Conservation (phyloP, 148 eudicot genomes). For the Diospyros kaki region DNA sequence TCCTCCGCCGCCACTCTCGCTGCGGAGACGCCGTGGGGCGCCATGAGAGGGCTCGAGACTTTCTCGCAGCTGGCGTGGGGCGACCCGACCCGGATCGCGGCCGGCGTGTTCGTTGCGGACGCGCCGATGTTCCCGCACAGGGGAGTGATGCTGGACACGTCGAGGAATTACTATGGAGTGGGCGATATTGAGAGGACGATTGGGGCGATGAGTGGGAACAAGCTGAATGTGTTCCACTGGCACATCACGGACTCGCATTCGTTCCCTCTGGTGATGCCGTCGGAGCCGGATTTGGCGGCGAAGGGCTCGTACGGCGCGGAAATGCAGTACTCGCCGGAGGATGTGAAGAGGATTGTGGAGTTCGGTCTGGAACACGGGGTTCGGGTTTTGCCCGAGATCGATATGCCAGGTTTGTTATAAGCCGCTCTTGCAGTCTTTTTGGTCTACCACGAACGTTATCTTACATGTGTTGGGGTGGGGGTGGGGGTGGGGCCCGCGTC, state of each 20-base stretch:
- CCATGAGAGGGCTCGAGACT: slow-evolving; percentile 83
- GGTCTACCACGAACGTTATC: too few relatives aligned
- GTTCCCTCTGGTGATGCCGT: slow-evolving; percentile 67
- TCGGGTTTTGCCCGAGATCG: slow-evolving; percentile 85
- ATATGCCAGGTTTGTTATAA: slow-evolving; percentile 64
- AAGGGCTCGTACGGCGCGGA: slow-evolving; percentile 66
- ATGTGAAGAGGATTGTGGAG: slow-evolving; percentile 55
- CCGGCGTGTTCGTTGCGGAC: slow-evolving; percentile 51
- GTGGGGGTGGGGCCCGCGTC: too few relatives aligned
- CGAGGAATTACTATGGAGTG: slow-evolving; percentile 63
- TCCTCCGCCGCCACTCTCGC: slow-evolving; percentile 30
- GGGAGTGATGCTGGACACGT: slow-evolving; percentile 78
- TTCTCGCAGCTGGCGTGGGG: slow-evolving; percentile 52
- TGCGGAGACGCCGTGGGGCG: slow-evolving; percentile 80
- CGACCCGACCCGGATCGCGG: slow-evolving; percentile 26
- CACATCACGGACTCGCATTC: slow-evolving; percentile 91
- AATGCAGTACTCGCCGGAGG: slow-evolving; percentile 66
- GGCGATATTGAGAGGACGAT: slow-evolving; percentile 61
- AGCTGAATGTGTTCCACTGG: slow-evolving; percentile 96
- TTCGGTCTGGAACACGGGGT: slow-evolving; percentile 85
- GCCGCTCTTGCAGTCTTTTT: too few relatives aligned
- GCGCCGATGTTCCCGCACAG: slow-evolving; percentile 56
- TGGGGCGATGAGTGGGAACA: slow-evolving; percentile 63
- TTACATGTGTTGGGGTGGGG: too few relatives aligned
- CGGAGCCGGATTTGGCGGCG: slow-evolving; percentile 55